Conservation (phyloP, 805 yeast species). For the Maudiozyma serrabonitensis region DNA sequence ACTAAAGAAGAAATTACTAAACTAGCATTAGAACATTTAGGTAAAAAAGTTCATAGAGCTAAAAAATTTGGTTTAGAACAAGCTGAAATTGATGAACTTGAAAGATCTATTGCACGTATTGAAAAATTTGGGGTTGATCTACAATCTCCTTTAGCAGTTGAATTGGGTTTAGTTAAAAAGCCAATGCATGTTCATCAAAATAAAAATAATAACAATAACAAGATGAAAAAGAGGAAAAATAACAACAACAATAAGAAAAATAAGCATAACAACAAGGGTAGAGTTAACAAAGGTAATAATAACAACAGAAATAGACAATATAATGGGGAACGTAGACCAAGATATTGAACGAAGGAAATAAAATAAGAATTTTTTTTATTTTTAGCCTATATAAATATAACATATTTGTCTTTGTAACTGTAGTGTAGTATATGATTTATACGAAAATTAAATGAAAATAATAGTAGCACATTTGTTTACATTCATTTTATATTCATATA, state of each 20-base stretch:
- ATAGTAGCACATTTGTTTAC: no score
- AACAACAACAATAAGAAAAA: slow-evolving; percentile 1
- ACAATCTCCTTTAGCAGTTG: slow-evolving; percentile 56
- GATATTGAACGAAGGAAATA: background rate
- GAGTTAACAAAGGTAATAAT: slow-evolving; percentile 2
- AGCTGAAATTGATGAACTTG: slow-evolving; percentile 50
- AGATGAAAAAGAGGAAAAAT: slow-evolving; percentile 3
- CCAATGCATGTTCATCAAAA: slow-evolving; percentile 1
- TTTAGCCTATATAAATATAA: background rate
- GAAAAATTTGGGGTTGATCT: slow-evolving; percentile 76
- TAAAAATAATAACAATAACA: background rate
- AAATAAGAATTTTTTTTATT: background rate
- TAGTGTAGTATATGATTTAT: no score
- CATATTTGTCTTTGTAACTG: no score
- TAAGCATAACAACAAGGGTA: slow-evolving; percentile 2
- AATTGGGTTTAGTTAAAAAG: slow-evolving; percentile 43
- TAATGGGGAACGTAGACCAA: background rate
- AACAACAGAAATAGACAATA: background rate
- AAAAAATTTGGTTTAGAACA: slow-evolving; percentile 68
- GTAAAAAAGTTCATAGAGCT: slow-evolving; percentile 60
- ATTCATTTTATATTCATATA: no score
- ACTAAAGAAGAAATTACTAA: slow-evolving; percentile 64
- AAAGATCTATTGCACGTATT: slow-evolving; percentile 40
- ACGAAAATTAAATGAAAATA: background rate
- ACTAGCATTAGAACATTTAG: slow-evolving; percentile 56